A percentile compares a stretch with the other conserved stretches of the same genome.
Conservation (phyloP, 306 rosid genomes). For the Gastrolobium bilobum region DNA sequence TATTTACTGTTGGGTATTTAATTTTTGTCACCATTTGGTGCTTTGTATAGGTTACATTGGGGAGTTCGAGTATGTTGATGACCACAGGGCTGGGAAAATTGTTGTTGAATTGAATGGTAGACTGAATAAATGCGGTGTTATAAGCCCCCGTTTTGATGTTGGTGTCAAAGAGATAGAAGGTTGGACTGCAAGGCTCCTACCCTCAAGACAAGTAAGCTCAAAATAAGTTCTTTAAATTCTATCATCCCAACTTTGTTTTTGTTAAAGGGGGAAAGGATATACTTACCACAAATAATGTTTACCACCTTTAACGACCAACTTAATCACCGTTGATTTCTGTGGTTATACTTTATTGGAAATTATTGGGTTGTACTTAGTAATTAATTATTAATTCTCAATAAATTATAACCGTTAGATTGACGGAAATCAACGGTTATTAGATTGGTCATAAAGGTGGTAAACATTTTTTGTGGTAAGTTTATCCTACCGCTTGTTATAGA, state of each 20-base stretch:
- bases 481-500: no score
- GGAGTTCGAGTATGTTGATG: constrained; percentile 55
- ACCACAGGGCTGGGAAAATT: constrained; percentile 55
- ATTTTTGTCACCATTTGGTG: background rate
- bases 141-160: constrained; percentile 51
- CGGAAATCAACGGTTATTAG: no score
- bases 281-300: no score
- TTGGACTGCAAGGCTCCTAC: constrained; percentile 53
- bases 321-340: no score
- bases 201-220: constrained; percentile 42
- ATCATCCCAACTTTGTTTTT: background rate
- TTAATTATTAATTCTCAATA: no score
- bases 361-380: no score
- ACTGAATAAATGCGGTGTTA: constrained; percentile 51
- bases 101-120: constrained; percentile 54
- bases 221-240: background rate
- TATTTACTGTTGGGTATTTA: background rate
- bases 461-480: no score
- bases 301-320: no score
- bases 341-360: no score
- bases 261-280: no score
- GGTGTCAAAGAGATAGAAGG: constrained; percentile 53
- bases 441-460: no score
- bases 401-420: no score
- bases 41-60: constrained; percentile 49